phyloP scores from a whole-genome alignment of 2,329 filamentous ascomycete genomes.

The Dothideomycetes sp. region DNA sequence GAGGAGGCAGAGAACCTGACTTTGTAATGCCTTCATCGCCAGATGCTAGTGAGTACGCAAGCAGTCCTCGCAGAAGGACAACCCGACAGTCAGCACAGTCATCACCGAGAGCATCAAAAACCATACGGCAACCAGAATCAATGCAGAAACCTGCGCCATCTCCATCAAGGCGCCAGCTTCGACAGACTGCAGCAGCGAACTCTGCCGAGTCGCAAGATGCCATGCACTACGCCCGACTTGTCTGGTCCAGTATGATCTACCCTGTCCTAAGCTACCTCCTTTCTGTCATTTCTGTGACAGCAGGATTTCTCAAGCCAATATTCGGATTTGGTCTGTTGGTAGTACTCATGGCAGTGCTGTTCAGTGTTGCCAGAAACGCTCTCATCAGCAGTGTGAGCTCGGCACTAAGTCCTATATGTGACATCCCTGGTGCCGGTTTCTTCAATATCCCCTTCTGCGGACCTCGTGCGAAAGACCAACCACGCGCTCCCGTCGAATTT shows the following conservation, averaged over 20 bases:
- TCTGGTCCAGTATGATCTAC: slow-evolving; percentile 26
- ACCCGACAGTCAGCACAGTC: slow-evolving; percentile 1
- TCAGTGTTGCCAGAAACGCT: slow-evolving; percentile 53
- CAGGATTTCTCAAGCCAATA: slow-evolving; percentile 55
- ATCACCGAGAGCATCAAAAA: slow-evolving; percentile 15
- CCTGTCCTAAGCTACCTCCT: slow-evolving; percentile 41
- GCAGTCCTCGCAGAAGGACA: background rate
- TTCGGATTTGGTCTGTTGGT: slow-evolving; percentile 53
- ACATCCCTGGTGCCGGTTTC: slow-evolving; percentile 55
- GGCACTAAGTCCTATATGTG: slow-evolving; percentile 60
- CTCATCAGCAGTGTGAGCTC: slow-evolving; percentile 51
- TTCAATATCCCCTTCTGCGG: slow-evolving; percentile 58
- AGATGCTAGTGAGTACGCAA: background rate
- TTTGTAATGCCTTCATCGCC: slow-evolving; percentile 13
- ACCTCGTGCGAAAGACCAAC: slow-evolving; percentile 6
- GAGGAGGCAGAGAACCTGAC: background rate
- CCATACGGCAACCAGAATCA: slow-evolving; percentile 20
- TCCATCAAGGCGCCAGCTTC: too few species aligned
- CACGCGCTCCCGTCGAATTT: slow-evolving; percentile 49
- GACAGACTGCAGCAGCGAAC: too few species aligned
- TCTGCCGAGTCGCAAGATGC: too few species aligned
- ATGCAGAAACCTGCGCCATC: slow-evolving; percentile 14
- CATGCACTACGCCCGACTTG: slow-evolving; percentile 13
- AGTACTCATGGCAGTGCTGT: slow-evolving; percentile 50
- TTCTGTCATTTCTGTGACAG: slow-evolving; percentile 49